Evolutionary conservation across 106 monocot genomes (phyloP).

Genomic region (Allium sativum): DNA sequence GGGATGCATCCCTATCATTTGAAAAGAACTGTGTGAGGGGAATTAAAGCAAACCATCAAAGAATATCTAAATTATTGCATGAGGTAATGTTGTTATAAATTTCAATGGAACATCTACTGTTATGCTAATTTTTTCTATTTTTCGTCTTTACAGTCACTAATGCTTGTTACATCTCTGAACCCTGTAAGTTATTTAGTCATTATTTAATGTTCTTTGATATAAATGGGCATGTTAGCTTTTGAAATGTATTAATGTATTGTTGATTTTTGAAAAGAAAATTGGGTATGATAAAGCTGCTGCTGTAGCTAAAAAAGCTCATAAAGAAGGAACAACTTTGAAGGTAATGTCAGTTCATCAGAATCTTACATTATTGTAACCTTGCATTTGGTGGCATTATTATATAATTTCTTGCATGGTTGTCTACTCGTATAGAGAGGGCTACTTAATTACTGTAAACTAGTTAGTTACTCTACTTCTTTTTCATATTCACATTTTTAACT

Average conservation of each 20-base stretch:
- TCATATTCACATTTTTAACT: no score
- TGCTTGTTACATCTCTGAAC: constrained; percentile 97
- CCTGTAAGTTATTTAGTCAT: constrained; percentile 50
- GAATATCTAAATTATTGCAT: constrained; percentile 78
- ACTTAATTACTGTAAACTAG: no score
- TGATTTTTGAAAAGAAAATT: constrained; percentile 58
- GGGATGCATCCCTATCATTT: constrained; percentile 83
- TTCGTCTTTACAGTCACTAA: constrained; percentile 53
- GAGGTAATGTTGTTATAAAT: constrained; percentile 31
- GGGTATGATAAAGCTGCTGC: constrained; percentile 98
- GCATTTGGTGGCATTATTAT: no score
- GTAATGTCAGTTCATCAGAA: not conserved
- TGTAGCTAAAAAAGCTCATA: constrained; percentile 95
- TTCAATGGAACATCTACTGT: no score
- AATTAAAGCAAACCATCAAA: constrained; percentile 79
- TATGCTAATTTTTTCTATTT: not conserved
- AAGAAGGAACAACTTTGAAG: constrained; percentile 67
- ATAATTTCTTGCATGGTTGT: no score
- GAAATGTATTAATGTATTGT: not conserved
- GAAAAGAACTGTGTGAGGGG: constrained; percentile 97
- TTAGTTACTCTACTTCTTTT: no score
- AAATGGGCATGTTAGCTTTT: not conserved
- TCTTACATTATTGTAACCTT: no score
- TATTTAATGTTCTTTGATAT: not conserved
- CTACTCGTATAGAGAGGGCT: no score